Base-by-base conservation (phyloP, 2,329 filamentous ascomycete species). In the Aspergillus novofumigatus region DNA sequence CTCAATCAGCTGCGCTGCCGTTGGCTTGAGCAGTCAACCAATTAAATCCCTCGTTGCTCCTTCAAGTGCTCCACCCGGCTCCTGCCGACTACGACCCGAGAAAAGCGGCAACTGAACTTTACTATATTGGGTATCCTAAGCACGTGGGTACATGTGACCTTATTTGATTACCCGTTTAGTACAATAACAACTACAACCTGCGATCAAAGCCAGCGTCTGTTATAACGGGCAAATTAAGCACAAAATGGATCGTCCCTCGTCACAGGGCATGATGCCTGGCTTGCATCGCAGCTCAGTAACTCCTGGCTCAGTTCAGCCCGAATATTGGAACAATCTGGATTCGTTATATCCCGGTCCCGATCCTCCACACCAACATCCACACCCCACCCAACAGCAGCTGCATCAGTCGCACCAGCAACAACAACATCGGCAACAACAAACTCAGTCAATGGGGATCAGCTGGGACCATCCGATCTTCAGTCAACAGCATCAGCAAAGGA, bases 321-420 rank as follows among this genome's bases (percentile, higher is more conserved):
- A 75, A n/a, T 76, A 72, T 59, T 77, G 75, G 75, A 66, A 65
- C 55, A 65, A 59, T 14, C 65, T 76, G 51, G 73, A 73, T 49
- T 52, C 69, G 6, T 54, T 75, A 41, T 76, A 73, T 55, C 28
- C 60, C 9, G 48, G 38, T 35, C 54, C 65, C 3, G 62, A 67
- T 51, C 55, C 67, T 35, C 68, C 69, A 55, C 67, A 65, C 42
- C 70, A 72, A 48, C 59, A 64, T 52, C 53, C 64, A 28, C 58
- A 64, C 52, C 58, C 61, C n/a, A 28, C 56, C n/a, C 70, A 65
- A 45, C 67, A 68, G 38, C 62, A 60, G 28, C 58, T 54, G n/a
- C 65, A 67, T 38, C 57, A 58, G 35, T 68, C 69, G 45, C 68
- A 67, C 49, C 59, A 64, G 41, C 65, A 69, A 20, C 58, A 67